Evolutionary conservation across 345 rosid genomes (phyloP).

Genomic region (Citrus unshiu): DNA sequence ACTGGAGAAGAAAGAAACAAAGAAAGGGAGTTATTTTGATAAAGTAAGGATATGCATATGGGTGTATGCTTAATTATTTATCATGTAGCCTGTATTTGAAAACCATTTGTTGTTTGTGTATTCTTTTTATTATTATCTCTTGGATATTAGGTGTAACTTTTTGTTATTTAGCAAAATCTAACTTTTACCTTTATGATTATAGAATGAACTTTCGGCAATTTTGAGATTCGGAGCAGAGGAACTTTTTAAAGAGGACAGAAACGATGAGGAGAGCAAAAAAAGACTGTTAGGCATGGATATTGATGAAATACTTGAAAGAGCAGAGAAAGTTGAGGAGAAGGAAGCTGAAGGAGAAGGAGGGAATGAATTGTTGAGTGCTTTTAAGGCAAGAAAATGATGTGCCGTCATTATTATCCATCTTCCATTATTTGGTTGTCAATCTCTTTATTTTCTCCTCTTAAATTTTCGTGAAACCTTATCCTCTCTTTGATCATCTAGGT

Average conservation of each 20-base stretch:
- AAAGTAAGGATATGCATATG: constrained; percentile 50
- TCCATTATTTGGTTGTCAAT: not conserved
- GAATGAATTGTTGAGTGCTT: constrained; percentile 85
- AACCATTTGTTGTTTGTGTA: not conserved
- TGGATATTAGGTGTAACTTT: not conserved
- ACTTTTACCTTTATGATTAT: constrained; percentile 11
- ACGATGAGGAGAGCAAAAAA: constrained; percentile 95
- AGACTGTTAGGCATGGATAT: constrained; percentile 90
- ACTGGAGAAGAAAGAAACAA: constrained; percentile 96
- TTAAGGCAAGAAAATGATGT: constrained; percentile 60
- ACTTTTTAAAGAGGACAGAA: constrained; percentile 91
- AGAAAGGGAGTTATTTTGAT: constrained; percentile 85
- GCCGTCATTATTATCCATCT: not conserved
- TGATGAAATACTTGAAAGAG: constrained; percentile 97
- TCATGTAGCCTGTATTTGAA: not conserved
- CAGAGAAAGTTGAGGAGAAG: constrained; percentile 94
- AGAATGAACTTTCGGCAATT: constrained; percentile 98
- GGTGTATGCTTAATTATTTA: not conserved
- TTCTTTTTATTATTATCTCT: not conserved
- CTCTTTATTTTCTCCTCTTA: not conserved
- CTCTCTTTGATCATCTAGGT: constrained; percentile 48
- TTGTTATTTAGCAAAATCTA: not conserved
- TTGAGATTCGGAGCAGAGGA: constrained; percentile 99
- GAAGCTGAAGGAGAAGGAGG: constrained; percentile 57
- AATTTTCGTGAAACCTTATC: not conserved